Base-by-base conservation (phyloP, 306 rosid genomes). In the Prinsepia uniflora region DNA sequence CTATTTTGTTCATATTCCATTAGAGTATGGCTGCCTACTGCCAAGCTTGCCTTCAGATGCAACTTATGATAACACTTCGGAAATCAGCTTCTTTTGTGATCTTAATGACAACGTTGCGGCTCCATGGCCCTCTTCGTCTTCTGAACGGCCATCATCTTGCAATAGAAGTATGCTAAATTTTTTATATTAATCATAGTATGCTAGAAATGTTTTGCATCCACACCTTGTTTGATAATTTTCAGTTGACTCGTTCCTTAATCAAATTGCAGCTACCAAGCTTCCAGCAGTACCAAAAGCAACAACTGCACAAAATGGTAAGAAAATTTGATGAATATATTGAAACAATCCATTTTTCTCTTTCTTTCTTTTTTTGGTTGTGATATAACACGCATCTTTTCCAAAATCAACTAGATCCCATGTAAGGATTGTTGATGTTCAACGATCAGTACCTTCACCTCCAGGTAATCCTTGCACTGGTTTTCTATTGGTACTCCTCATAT, bases 1-100 rank as follows among this genome's bases (percentile, higher is more conserved):
- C 61, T 48, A 3, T 55, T 53, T 24, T 30, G 46, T 75, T 70
- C 46, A 50, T 81, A 55, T 54, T 77, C 77, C 49, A 42, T 68
- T 76, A 89, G 92, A 75, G 58, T 80, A 79, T 65, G 92, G 92
- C 67, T 85, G 92, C 76, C 89, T 87, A 70, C 71, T 87, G 73
- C 84, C 90, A 34, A 87, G 96, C 84, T 65, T 83, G 81, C 92
- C 90, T 76, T 75, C 82, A 8, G 87, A 89, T 75, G 90, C 89
- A 55, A 79, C 58, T 10, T 82, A 65, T 18, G 86, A 89, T 60
- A 68, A 57, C 73, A 73, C 84, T 72, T 78, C 89, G 1, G 90
- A 86, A 64, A 70, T 89, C 69, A 76, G 90, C 71, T 87, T 89
- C 80, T 72, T 87, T 65, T 89, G 96, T 10, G 92, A 89, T 74